phyloP scores from a whole-genome alignment of 495 filamentous ascomycete species.

The Aspergillus bertholletiae region DNA sequence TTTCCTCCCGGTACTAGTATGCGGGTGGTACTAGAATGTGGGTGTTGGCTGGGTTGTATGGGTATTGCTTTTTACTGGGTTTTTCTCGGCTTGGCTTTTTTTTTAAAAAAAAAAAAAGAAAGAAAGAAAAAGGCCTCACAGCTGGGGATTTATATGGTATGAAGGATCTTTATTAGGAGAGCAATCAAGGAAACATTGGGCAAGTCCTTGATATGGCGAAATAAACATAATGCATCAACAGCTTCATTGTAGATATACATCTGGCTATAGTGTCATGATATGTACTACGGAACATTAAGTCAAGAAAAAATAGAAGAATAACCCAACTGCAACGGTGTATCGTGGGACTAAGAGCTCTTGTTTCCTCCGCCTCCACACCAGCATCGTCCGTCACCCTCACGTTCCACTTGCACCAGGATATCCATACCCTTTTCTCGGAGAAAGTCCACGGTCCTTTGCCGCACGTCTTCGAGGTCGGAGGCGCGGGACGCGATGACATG shows the following conservation, averaged over 20 bases:
- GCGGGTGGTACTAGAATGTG: too few relatives aligned
- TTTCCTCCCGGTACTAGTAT: too few relatives aligned
- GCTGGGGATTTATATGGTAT: too few relatives aligned
- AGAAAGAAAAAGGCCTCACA: too few relatives aligned
- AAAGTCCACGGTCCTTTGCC: slow-evolving; percentile 57
- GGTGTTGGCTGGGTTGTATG: too few relatives aligned
- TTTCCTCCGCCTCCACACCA: slow-evolving; percentile 64
- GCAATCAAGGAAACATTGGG: too few relatives aligned
- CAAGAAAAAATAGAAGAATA: neutral
- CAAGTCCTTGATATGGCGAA: too few relatives aligned
- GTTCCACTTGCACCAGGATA: slow-evolving; percentile 72
- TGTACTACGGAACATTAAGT: neutral
- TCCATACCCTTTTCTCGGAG: slow-evolving; percentile 63
- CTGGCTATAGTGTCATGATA: neutral
- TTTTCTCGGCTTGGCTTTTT: too few relatives aligned
- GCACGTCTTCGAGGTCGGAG: slow-evolving; percentile 73
- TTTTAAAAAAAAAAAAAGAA: neutral
- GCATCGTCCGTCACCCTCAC: slow-evolving; percentile 70
- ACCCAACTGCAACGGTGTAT: neutral
- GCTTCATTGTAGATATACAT: too few relatives aligned
- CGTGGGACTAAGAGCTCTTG: slow-evolving; percentile 22
- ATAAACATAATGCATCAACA: too few relatives aligned
- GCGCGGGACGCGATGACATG: slow-evolving; percentile 71
- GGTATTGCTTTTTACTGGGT: too few relatives aligned
- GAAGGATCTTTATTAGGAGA: too few relatives aligned